These are phyloP conservation scores for Halophytophthora polymorphica DNA, from an alignment of 352 stramenopile genomes.

Conservation along the genomic window DNA sequence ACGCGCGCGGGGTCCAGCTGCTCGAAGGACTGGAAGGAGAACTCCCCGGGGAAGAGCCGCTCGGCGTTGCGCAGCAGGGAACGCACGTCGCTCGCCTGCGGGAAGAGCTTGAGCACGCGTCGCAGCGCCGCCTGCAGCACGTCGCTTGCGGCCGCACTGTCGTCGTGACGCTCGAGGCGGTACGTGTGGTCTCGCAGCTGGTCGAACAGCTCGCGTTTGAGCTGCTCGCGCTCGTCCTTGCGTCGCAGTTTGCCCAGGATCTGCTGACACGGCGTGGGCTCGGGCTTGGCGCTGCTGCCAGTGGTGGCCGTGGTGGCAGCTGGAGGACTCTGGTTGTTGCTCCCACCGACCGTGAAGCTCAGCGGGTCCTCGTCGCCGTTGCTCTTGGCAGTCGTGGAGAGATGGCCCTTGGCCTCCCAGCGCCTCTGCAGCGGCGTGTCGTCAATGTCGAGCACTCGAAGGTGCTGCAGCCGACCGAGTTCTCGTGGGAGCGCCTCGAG, in stretches of 20 bases:
- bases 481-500: slow-evolving; percentile 60
- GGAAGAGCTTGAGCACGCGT: slow-evolving; percentile 61
- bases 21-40: slow-evolving; percentile 24
- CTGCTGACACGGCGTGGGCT: slow-evolving; percentile 37
- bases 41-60: slow-evolving; percentile 72
- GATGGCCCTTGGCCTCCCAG: slow-evolving; percentile 58
- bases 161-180: slow-evolving; percentile 43
- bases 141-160: slow-evolving; percentile 9
- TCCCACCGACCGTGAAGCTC: background rate
- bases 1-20: slow-evolving; percentile 26
- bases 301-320: background rate
- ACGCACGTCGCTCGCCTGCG: slow-evolving; percentile 58
- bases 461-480: slow-evolving; percentile 56
- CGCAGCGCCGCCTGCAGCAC: slow-evolving; percentile 38
- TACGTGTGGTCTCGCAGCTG: slow-evolving; percentile 59
- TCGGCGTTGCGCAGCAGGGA: slow-evolving; percentile 82
- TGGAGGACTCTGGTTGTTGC: slow-evolving; percentile 5
- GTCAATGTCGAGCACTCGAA: slow-evolving; percentile 72
- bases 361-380: slow-evolving; percentile 1
- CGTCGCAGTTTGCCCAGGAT: slow-evolving; percentile 52
- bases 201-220: slow-evolving; percentile 59
- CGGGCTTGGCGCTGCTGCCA: background rate
- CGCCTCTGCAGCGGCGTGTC: slow-evolving; percentile 59
- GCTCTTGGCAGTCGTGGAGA: slow-evolving; percentile 17
- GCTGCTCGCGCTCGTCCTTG: slow-evolving; percentile 58